Evolutionary conservation across 805 yeast genomes (phyloP), one percentile per base, ranked within the genome.

Genomic region (Metschnikowia drakensbergensis): DNA sequence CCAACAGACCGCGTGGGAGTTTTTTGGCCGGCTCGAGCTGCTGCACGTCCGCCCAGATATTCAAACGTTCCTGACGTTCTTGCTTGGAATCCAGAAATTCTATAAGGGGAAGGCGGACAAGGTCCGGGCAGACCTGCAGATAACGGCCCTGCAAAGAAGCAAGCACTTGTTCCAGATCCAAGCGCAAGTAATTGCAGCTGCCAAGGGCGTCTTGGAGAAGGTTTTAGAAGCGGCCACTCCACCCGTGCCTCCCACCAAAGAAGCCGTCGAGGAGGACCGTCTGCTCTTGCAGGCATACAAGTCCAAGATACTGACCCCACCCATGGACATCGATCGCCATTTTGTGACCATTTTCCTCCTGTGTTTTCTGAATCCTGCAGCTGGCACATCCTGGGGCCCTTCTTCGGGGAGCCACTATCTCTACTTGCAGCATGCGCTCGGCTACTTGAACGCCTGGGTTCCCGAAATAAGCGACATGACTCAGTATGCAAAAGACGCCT

Each of bases 51-150:
- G 47, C 2, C 69, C 77, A 4, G 63, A 70, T 50, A 57, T 61
- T 17, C 70, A 66, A 37, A 67, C 76, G 1, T 72, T 69, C 37
- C 67, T 75, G 4, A 70, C 69, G 22, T 63, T 72, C 48, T 55
- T 72, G 23, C 61, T 66, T 42, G 77, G 77, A 1, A 42, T 65
- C 26, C 65, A 61, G 39, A 55, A 54, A 31, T 58, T 52, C 42
- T 49, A 57, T 37, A 48, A 53, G 5, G 25, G 39, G 30, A 41
- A 58, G n/a, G 58, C 61, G 11, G 54, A 56, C 3, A 30, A 22
- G 11, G 46, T 66, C 7, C 43, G 38, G 3, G 45, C 47, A 5
- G 55, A 57, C 45, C 42, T 53, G 3, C 48, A 40, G 6, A 49
- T 66, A 23, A 33, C 59, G 10, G 28, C 52, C 1, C 48, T 53